phyloP scores from a whole-genome alignment of 768 basidiomycete species.

The Leucosporidium yakuticum region DNA sequence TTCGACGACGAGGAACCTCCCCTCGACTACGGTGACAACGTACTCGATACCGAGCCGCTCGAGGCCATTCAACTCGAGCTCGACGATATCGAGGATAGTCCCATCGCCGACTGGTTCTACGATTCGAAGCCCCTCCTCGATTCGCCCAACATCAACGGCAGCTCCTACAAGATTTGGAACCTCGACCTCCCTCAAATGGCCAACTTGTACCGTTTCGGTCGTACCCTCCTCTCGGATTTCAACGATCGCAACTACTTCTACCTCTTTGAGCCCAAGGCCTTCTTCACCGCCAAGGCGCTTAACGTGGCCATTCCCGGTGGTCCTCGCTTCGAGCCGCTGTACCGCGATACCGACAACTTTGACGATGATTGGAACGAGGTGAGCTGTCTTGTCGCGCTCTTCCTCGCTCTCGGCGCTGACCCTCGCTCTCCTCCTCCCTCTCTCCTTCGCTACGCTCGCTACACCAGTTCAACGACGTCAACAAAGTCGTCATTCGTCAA shows the following conservation, averaged over 20 bases:
- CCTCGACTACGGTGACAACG: constrained; percentile 97
- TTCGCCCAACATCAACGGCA: constrained; percentile 77
- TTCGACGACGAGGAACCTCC: constrained; percentile 99
- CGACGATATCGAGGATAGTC: constrained; percentile 80
- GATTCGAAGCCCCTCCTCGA: constrained; percentile 91
- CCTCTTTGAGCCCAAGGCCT: constrained; percentile 93
- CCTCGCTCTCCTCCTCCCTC: background rate
- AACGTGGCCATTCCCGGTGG: constrained; percentile 97
- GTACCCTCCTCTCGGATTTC: constrained; percentile 87
- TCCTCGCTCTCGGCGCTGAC: background rate
- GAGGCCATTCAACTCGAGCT: constrained; percentile 96
- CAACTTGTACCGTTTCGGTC: constrained; percentile 89
- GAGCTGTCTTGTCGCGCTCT: no score
- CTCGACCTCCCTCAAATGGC: constrained; percentile 91
- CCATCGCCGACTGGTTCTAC: constrained; percentile 97
- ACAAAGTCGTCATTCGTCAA: constrained; percentile 98
- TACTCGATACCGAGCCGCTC: constrained; percentile 92
- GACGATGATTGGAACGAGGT: constrained; percentile 68
- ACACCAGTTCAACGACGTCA: constrained; percentile 84
- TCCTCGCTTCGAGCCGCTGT: constrained; percentile 93
- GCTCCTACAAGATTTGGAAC: constrained; percentile 89
- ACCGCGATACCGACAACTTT: constrained; percentile 92
- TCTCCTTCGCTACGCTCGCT: constrained; percentile 52
- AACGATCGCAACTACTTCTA: constrained; percentile 86
- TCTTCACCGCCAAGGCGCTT: constrained; percentile 96